Evolutionary conservation across 345 rosid genomes (phyloP).

Genomic region (Syzygium aromaticum): DNA sequence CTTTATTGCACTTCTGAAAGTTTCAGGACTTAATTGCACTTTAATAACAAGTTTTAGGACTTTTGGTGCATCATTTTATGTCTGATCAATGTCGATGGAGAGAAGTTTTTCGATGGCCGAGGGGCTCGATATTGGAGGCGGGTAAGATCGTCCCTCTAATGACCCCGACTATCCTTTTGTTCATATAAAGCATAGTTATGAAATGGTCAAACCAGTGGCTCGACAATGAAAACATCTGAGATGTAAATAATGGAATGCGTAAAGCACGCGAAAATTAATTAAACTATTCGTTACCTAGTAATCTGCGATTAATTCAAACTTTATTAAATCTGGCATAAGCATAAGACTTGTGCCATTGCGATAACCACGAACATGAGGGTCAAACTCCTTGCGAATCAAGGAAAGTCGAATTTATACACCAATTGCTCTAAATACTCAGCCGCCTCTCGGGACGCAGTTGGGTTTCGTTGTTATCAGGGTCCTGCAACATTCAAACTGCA

Average conservation of each 20-base stretch:
- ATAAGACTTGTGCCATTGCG: not conserved
- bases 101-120: not conserved
- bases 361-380: not conserved
- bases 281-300: not conserved
- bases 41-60: too few relatives aligned
- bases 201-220: not conserved
- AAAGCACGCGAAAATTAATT: not conserved
- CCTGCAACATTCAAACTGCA: not conserved
- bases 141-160: not conserved
- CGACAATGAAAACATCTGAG: not conserved
- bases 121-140: not conserved
- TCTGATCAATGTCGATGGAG: not conserved
- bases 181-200: not conserved
- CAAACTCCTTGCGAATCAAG: not conserved
- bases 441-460: not conserved
- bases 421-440: not conserved
- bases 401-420: not conserved
- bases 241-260: not conserved
- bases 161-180: not conserved
- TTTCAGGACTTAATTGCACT: too few relatives aligned
- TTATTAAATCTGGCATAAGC: not conserved
- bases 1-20: too few relatives aligned
- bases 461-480: not conserved
- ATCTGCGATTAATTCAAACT: not conserved
- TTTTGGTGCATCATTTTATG: not conserved